Base-by-base conservation (phyloP, 2,329 filamentous ascomycete species). In the Leptosphaerulina australis region DNA sequence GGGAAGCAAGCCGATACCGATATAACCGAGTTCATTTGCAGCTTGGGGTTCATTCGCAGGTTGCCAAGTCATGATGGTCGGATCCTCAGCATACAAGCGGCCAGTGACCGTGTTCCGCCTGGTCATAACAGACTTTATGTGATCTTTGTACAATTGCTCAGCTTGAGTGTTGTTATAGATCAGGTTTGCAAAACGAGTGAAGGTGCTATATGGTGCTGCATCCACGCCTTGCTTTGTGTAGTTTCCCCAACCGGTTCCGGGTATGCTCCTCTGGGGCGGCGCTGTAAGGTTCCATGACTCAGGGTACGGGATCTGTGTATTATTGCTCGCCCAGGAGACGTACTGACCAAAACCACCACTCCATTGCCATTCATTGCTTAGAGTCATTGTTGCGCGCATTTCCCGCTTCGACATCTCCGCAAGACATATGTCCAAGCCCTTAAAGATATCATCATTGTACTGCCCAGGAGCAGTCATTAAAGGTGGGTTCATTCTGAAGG, bases 11-110 rank as follows among this genome's bases (percentile, higher is more conserved):
- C 55, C 60, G n/a, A 73, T 54, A n/a, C 68, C 68, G 6, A 63
- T 53, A 41, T 64, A 68, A 8, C 61, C 62, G 2, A 64, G 48
- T 18, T 59, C 44, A 6, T 64, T 58, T 4, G 62, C 59, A 4
- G 64, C 61, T 36, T 75, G 72, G 3, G 72, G 72, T 47, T 75
- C 72, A 39, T 75, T 75, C 21, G 72, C 72, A 6, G 74, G 58
- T 49, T 75, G 69, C 72, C 72, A 75, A 12, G 72, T 74, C 72
- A 74, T 75, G 40, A 74, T 67, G 1, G 72, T 72, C 0, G 72
- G 47, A 20, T 50, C 47, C 5, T 74, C 66, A 5, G 53, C 69
- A 54, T 75, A 75, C 1, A 64, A 22, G 1, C 69, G 63, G 1
- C 71, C 70, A 21, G 69, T 74, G 6, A 74, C 57, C 1, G 67